Base-by-base conservation (phyloP, 2,329 filamentous ascomycete species). In the Ophiostoma pallidulum region DNA sequence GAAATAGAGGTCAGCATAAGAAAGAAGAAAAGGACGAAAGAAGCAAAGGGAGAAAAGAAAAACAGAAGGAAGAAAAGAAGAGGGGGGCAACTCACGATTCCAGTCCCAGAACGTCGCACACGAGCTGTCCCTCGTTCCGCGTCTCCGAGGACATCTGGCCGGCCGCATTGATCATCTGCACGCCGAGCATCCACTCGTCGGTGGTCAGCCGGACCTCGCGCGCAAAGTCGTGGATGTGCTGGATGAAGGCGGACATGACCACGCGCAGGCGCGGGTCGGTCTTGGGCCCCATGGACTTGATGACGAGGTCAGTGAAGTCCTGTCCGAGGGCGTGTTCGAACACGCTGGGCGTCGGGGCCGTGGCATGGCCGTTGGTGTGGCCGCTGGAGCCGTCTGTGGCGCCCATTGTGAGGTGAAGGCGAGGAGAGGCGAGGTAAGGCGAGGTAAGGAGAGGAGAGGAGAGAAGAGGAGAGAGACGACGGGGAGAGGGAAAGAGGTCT, bases 201-300 rank as follows among this genome's bases (percentile, higher is more conserved):
- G 74, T 69, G 8, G 78, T 82, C 45, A 84, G 70, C 59, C 82
- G 73, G 51, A 81, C 75, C 59, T 84, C 80, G 36, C 80, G 74
- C 13, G 77, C 75, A 62, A 84, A 84, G 62, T 82, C 79, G 63
- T 84, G 80, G 38, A 84, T 71, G 65, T 84, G 80, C 39, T 67
- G 70, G 58, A 84, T 74, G 51, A 83, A 65, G 40, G 71, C 70
- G 49, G 70, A 62, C 66, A 84, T 69, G 57, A 84, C 67, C 54
- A 75, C 65, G 51, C 74, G 72, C 54, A 75, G 71, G 48, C 81
- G 73, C 37, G 78, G 75, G 54, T 73, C 65, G 16, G 78, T 77
- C 48, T 77, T 75, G 43, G 78, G 77, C 13, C 80, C 78, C 60
- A 80, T 83, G 55, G 78, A 71, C 54, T 77, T 72, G 62, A 84